These are phyloP conservation scores for Seiridium unicorne DNA, from an alignment of 2,329 filamentous ascomycete species.

Conservation along the genomic window DNA sequence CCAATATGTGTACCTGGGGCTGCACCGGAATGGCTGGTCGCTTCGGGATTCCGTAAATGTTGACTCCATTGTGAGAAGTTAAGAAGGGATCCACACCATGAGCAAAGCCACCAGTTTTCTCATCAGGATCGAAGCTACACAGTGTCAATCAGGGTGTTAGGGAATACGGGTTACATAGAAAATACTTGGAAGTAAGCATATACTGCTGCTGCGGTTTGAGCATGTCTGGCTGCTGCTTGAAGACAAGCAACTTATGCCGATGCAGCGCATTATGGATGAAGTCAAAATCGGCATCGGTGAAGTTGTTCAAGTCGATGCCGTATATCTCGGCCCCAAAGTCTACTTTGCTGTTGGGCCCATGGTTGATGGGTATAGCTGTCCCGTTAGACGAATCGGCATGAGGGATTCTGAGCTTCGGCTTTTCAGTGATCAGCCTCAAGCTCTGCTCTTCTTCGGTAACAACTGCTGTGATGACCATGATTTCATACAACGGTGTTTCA, in stretches of 20 bases:
- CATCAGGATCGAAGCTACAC: slow-evolving; percentile 29
- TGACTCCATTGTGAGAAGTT: slow-evolving; percentile 27
- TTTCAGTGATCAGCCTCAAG: slow-evolving; percentile 13
- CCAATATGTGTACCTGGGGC: slow-evolving; percentile 78
- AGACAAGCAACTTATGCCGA: slow-evolving; percentile 65
- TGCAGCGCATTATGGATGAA: slow-evolving; percentile 65
- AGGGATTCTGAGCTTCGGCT: slow-evolving; percentile 19
- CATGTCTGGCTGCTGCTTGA: slow-evolving; percentile 65
- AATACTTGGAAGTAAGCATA: slow-evolving; percentile 23
- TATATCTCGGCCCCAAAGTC: slow-evolving; percentile 33
- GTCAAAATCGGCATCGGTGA: slow-evolving; percentile 60
- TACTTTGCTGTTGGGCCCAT: slow-evolving; percentile 24
- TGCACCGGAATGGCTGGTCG: slow-evolving; percentile 65
- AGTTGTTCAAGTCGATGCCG: slow-evolving; percentile 33
- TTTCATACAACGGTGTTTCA: background rate
- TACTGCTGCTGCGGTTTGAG: slow-evolving; percentile 32
- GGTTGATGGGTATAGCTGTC: slow-evolving; percentile 23
- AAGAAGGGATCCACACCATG: slow-evolving; percentile 33
- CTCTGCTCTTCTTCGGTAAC: slow-evolving; percentile 17
- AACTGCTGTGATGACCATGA: slow-evolving; percentile 23
- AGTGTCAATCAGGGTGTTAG: background rate
- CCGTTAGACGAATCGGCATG: slow-evolving; percentile 22
- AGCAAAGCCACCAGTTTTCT: slow-evolving; percentile 33
- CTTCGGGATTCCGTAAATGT: slow-evolving; percentile 33
- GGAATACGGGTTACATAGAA: background rate